Percentiles rank a stretch among this genome's conserved stretches.
Conservation (phyloP, 2,329 filamentous ascomycete species). For the Aureobasidium sp. region DNA sequence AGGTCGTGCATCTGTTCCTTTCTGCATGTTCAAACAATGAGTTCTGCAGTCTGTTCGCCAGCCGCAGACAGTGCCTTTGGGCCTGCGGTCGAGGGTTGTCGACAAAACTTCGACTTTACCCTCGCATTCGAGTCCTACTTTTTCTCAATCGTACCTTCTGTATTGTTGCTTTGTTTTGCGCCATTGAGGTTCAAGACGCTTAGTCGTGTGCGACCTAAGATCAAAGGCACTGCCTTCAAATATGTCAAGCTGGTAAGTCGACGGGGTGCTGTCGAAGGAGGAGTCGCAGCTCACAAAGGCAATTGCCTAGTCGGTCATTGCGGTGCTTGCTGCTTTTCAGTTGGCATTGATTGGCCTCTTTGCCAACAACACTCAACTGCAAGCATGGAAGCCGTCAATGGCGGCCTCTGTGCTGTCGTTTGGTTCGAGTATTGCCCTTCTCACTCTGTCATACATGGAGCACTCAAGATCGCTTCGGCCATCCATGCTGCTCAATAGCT, state of each 20-base stretch:
- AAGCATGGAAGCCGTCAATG: conserved; percentile 6
- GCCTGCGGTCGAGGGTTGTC: conserved; percentile 15
- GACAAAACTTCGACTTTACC: conserved; percentile 34
- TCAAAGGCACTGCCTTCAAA: conserved; percentile 3
- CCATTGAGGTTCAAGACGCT: conserved; percentile 28
- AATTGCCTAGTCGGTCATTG: not conserved
- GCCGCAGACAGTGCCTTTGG: conserved; percentile 13
- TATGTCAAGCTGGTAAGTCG: conserved; percentile 12
- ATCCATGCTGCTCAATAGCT: conserved; percentile 15
- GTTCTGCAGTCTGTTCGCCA: conserved; percentile 2
- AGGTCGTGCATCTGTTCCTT: no score
- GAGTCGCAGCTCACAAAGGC: not conserved
- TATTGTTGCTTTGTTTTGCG: conserved; percentile 26
- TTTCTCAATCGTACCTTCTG: conserved; percentile 28
- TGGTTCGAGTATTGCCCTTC: not conserved
- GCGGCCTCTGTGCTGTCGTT: not conserved
- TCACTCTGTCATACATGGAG: conserved; percentile 15
- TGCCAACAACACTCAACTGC: not conserved
- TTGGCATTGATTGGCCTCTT: conserved; percentile 13
- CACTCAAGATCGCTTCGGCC: conserved; percentile 16
- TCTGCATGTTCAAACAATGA: not conserved
- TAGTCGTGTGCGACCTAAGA: conserved; percentile 23
- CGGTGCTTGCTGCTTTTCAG: conserved; percentile 1
- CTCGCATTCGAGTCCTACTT: conserved; percentile 32
- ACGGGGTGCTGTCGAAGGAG: not conserved